Evolutionary conservation across 371 early-diverging fungal species (phyloP).

Genomic region (Catenaria anguillulae): DNA sequence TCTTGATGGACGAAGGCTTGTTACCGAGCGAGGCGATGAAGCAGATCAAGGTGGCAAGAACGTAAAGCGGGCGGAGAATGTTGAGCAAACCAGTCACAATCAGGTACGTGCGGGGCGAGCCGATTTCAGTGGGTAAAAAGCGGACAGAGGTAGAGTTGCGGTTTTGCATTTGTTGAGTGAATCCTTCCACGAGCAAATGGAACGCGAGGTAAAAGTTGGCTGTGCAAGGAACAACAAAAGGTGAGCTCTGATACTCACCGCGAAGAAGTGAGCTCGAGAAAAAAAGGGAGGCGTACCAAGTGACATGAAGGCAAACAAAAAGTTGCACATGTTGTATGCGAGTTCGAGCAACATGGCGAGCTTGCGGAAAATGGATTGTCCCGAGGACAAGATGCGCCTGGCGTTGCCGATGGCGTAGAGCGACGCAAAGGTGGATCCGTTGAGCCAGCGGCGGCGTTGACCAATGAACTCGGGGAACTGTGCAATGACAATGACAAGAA

Average conservation of each 20-base stretch:
- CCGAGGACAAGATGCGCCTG: background rate
- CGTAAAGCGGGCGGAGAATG: constrained; percentile 49
- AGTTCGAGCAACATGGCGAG: background rate
- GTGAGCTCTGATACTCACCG: no score
- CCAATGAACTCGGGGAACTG: constrained; percentile 30
- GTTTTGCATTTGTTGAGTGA: background rate
- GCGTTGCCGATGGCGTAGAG: constrained; percentile 26
- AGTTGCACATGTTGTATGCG: background rate
- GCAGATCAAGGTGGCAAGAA: constrained; percentile 52
- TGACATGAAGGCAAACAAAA: background rate
- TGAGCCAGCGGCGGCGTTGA: constrained; percentile 53
- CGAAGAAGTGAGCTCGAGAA: no score
- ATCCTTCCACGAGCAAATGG: constrained; percentile 24
- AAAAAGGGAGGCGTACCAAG: no score
- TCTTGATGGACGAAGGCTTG: constrained; percentile 72
- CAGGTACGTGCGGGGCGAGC: no score
- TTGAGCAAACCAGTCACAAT: constrained; percentile 15
- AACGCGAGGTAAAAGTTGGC: constrained; percentile 65
- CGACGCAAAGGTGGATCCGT: constrained; percentile 56
- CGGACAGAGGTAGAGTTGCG: background rate
- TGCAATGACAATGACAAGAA: background rate
- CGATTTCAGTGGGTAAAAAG: no score
- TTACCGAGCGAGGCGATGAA: constrained; percentile 84
- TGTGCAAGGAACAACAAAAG: no score
- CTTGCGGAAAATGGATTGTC: constrained; percentile 1